Percentiles rank a stretch among this genome's conserved stretches.
phyloP scores from a whole-genome alignment of 179 eudicot genomes.

The Sideroxylon spinosum region DNA sequence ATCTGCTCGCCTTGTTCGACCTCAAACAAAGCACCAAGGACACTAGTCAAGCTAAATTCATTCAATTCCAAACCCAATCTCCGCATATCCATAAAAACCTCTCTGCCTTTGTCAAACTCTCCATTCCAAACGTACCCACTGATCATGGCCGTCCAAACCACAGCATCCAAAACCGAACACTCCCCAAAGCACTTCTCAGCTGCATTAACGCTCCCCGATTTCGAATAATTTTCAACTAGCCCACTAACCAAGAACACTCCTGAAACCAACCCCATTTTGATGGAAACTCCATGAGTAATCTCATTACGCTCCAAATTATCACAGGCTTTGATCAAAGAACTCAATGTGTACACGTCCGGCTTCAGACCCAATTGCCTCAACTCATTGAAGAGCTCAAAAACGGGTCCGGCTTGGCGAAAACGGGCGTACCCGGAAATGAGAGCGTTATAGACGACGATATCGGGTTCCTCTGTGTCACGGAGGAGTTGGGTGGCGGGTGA shows the following conservation, averaged over 20 bases:
- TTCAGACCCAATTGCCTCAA: slow-evolving; percentile 36
- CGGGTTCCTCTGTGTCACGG: slow-evolving; percentile 33
- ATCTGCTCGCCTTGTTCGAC: slow-evolving; percentile 44
- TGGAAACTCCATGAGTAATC: slow-evolving; percentile 42
- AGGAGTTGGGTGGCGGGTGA: slow-evolving; percentile 43
- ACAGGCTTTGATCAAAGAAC: slow-evolving; percentile 49
- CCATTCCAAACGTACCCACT: slow-evolving; percentile 62
- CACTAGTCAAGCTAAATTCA: slow-evolving; percentile 49
- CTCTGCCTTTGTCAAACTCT: slow-evolving; percentile 38
- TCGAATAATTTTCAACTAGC: slow-evolving; percentile 44
- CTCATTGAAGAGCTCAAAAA: slow-evolving; percentile 32
- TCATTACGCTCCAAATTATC: slow-evolving; percentile 30
- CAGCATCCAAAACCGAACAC: slow-evolving; percentile 47
- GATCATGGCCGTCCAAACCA: slow-evolving; percentile 58
- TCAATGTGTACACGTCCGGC: slow-evolving; percentile 43
- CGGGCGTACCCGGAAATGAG: slow-evolving; percentile 48
- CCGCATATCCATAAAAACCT: slow-evolving; percentile 38
- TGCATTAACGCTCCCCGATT: slow-evolving; percentile 30
- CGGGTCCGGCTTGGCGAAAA: slow-evolving; percentile 20
- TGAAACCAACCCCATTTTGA: slow-evolving; percentile 32
- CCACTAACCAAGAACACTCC: slow-evolving; percentile 53
- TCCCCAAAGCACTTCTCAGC: slow-evolving; percentile 55
- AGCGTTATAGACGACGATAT: slow-evolving; percentile 42
- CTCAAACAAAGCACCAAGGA: slow-evolving; percentile 49
- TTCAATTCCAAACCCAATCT: slow-evolving; percentile 42